Conservation (phyloP, 2,329 filamentous ascomycete species). For the Trichoderma simmonsii region DNA sequence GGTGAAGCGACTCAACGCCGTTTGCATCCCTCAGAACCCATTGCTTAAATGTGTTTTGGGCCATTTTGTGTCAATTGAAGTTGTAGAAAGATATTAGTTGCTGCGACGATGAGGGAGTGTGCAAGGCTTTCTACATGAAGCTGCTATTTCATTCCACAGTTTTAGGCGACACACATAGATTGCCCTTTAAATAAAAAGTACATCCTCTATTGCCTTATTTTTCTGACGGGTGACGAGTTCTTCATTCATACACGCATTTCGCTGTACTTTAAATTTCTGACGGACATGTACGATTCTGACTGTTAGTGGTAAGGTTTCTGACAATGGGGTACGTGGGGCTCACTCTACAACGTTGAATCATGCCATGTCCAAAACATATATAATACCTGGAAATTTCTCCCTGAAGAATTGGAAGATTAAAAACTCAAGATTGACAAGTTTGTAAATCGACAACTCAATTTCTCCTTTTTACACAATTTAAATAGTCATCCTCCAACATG, state of each 20-base stretch:
- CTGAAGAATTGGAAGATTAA: too few relatives aligned
- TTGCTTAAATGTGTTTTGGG: not conserved
- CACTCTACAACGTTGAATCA: not conserved
- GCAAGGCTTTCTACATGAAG: not conserved
- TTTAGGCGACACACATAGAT: too few relatives aligned
- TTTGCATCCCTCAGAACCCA: not conserved
- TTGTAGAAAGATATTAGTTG: not conserved
- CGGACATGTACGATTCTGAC: not conserved
- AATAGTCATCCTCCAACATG: not conserved
- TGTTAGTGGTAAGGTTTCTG: not conserved
- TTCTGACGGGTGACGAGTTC: not conserved
- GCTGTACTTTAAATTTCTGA: not conserved
- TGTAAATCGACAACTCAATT: not conserved
- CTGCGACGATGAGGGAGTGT: not conserved
- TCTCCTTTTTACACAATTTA: not conserved
- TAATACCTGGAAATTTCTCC: not conserved
- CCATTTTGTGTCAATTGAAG: not conserved
- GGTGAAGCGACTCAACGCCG: not conserved
- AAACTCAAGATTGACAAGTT: too few relatives aligned
- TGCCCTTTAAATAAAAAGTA: not conserved
- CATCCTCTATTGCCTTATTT: not conserved
- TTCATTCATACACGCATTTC: not conserved
- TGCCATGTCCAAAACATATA: not conserved
- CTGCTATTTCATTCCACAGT: not conserved
- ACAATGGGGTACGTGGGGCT: not conserved